phyloP scores from a whole-genome alignment of 1,139 yeast genomes.

The Saccharomycopsis hybrid region DNA sequence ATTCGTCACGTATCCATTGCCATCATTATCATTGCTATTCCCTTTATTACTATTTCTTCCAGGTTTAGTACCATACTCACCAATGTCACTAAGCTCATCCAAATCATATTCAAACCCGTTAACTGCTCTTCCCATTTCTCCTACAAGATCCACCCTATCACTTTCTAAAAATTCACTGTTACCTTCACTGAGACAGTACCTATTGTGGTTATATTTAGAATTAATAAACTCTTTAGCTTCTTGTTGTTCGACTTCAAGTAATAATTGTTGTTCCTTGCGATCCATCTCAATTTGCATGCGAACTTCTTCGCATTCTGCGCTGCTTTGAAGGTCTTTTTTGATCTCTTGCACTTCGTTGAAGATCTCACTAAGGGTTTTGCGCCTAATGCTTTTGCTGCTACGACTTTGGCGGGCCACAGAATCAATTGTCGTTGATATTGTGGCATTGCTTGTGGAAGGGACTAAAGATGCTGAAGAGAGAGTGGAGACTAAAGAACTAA shows the following conservation, averaged over 20 bases:
- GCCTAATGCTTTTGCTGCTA: constrained; percentile 2
- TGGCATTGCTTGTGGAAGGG: too few relatives aligned
- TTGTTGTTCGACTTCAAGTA: constrained; percentile 3
- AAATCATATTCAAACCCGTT: constrained; percentile 17
- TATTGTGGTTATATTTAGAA: too few relatives aligned
- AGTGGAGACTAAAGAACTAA: neutral
- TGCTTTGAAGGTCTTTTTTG: constrained; percentile 6
- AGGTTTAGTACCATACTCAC: neutral
- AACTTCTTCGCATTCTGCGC: constrained; percentile 9
- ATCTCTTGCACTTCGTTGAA: constrained; percentile 16
- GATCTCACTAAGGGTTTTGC: constrained; percentile 16
- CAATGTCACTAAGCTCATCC: constrained; percentile 6
- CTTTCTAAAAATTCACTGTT: constrained; percentile 4
- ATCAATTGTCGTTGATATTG: neutral
- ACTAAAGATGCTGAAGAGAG: too few relatives aligned
- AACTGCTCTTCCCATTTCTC: constrained; percentile 17
- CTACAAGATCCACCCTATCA: constrained; percentile 12
- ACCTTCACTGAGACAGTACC: neutral
- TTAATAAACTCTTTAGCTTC: neutral
- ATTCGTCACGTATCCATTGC: neutral
- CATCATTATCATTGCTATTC: neutral
- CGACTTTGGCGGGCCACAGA: neutral
- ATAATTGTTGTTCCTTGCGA: constrained; percentile 8
- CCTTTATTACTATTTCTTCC: too few relatives aligned
- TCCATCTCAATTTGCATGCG: constrained; percentile 8